Base-by-base conservation (phyloP, 2,329 filamentous ascomycete genomes). In the Ascosphaera apis region DNA sequence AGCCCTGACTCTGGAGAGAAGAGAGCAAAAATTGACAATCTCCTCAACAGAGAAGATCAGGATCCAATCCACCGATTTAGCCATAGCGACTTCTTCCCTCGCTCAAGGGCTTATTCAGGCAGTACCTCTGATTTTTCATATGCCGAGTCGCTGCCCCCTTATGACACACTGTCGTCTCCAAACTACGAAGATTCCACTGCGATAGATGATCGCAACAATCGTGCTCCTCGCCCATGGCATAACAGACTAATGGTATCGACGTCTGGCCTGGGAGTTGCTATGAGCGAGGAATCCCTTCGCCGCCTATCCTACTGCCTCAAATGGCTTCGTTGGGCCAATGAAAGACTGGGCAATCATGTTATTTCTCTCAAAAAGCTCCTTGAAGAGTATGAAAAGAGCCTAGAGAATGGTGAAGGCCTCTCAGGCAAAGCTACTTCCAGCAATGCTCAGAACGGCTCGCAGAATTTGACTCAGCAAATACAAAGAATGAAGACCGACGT, bases 231-330 rank as follows among this genome's bases (percentile, higher is more conserved):
- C 30, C n/a, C 30, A 31, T 91, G 83, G 82, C 80, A 79, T 41
- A 80, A 78, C 8, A 73, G 83, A 11, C 62, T 93, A 13, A 78
- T 92, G 44, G 79, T 91, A 52, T 84, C 81, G 3, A 93, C 86
- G 0, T 91, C 83, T 1, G 86, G 83, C 0, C 66, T 95, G 1
- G 83, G 83, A 42, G 76, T 91, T 12, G 83, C 88, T 1, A 82
- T 98, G 67, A 91, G 78, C 47, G 77, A 91, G 13, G 77, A 88
- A 48, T 91, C 81, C 15, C 60, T 93, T 6, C 70, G 74, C 36
- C 88, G 77, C 41, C 60, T 98, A 31, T 82, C 80, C 46, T 86
- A 82, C 47, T 93, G 84, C 43, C 60, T 95, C 2, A 67, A 67
- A 16, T 79, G 83, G 65, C 61, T 95, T 33, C 69, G 74, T 17